phyloP scores from a whole-genome alignment of 2,329 filamentous ascomycete genomes.

The Stachybotrys echinatus region DNA sequence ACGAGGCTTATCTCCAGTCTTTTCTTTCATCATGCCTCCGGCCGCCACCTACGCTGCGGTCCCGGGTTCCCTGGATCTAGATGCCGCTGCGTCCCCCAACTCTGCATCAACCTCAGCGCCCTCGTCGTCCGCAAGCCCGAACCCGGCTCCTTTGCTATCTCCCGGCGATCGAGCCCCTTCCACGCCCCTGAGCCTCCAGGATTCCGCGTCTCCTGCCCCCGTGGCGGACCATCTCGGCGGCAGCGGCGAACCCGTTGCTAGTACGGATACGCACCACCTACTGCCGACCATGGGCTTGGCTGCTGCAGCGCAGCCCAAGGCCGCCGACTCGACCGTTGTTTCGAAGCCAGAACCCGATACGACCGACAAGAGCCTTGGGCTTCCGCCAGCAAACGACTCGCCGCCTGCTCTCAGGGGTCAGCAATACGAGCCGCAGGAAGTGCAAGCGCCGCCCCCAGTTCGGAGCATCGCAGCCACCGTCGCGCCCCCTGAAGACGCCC shows the following conservation, averaged over 20 bases:
- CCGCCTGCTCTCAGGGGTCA: background rate
- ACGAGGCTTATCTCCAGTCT: background rate
- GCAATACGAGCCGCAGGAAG: background rate
- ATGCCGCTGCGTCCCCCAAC: background rate
- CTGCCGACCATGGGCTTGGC: background rate
- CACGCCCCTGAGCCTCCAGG: background rate
- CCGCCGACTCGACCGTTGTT: background rate
- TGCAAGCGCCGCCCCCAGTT: background rate
- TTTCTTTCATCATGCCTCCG: background rate
- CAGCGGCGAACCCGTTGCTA: background rate
- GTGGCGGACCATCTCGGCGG: background rate
- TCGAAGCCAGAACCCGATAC: background rate
- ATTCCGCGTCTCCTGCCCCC: background rate
- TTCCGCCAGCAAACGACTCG: background rate
- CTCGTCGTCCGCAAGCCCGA: background rate
- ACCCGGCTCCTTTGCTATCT: background rate
- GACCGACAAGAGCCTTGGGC: too few species aligned
- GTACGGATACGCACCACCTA: background rate
- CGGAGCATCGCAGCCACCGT: background rate
- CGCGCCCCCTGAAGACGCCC: slow-evolving; percentile 4
- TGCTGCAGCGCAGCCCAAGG: background rate
- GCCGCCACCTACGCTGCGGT: background rate
- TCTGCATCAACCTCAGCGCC: too few species aligned
- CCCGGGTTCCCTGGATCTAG: background rate
- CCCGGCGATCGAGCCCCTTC: background rate